Percentiles rank a stretch among this genome's conserved stretches.
phyloP scores from a whole-genome alignment of 2,329 filamentous ascomycete genomes.

The Mycosphaerelloides madeirae region DNA sequence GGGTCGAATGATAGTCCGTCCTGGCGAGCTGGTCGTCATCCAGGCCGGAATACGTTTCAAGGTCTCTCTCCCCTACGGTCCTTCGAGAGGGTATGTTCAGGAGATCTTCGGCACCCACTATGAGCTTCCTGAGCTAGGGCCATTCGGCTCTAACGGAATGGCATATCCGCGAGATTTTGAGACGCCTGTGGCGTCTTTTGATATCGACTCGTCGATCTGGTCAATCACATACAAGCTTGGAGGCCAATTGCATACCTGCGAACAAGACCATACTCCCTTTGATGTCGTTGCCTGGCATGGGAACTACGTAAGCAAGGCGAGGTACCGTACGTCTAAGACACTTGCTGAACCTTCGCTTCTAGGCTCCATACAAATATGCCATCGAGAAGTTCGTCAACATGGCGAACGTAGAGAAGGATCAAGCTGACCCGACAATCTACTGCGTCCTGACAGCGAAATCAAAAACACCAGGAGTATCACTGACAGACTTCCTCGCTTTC shows the following conservation, averaged over 20 bases:
- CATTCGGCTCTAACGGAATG: constrained; percentile 60
- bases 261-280: constrained; percentile 62
- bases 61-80: constrained; percentile 53
- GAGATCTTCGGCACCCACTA: constrained; percentile 62
- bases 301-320: constrained; percentile 57
- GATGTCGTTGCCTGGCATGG: constrained; percentile 68
- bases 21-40: constrained; percentile 58
- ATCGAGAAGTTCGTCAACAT: constrained; percentile 52
- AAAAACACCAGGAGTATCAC: constrained; percentile 45
- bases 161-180: constrained; percentile 62
- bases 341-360: too few species aligned
- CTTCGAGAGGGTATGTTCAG: constrained; percentile 59
- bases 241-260: constrained; percentile 54
- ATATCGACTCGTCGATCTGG: constrained; percentile 50
- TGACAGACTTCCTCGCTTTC: constrained; percentile 67
- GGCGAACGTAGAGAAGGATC: constrained; percentile 54
- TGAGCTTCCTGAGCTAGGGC: constrained; percentile 60
- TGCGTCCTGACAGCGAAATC: constrained; percentile 60
- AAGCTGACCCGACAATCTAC: constrained; percentile 61
- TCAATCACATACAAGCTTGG: constrained; percentile 56
- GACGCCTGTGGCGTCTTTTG: constrained; percentile 53
- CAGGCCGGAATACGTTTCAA: constrained; percentile 60
- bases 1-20: constrained; percentile 55
- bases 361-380: constrained; percentile 53
- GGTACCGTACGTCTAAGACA: too few species aligned